Conservation (phyloP, 805 yeast genomes). For the Pichia heedii region DNA sequence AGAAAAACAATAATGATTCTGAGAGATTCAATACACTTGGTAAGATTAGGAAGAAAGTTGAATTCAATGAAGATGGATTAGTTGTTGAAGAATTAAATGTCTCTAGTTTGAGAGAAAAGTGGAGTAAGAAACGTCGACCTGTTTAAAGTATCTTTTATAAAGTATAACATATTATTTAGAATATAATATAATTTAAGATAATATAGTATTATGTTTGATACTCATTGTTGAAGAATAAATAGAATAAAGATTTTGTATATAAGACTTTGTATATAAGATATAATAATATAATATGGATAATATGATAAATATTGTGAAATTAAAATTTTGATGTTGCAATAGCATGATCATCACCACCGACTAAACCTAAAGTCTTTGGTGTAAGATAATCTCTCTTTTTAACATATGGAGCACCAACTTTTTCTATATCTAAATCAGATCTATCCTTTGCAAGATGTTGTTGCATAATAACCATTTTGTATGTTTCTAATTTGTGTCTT, state of each 20-base stretch:
- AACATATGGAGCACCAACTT: slow-evolving; percentile 31
- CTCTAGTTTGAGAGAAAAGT: slow-evolving; percentile 14
- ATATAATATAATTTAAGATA: neutral
- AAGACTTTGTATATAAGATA: neutral
- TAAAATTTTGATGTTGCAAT: slow-evolving; percentile 20
- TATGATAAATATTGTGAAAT: neutral
- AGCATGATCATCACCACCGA: slow-evolving; percentile 29
- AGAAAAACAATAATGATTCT: neutral
- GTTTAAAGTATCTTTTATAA: neutral
- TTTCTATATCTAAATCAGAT: slow-evolving; percentile 21
- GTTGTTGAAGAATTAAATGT: slow-evolving; percentile 22
- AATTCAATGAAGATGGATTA: slow-evolving; percentile 16
- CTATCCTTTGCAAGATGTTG: slow-evolving; percentile 25
- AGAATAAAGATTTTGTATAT: neutral
- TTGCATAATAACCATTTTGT: slow-evolving; percentile 27
- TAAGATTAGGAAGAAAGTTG: slow-evolving; percentile 22
- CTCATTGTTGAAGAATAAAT: neutral
- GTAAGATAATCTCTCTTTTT: slow-evolving; percentile 30
- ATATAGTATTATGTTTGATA: neutral
- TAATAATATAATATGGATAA: neutral
- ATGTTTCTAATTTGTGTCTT: slow-evolving; percentile 29
- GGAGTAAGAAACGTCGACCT: slow-evolving; percentile 10
- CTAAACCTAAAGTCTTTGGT: slow-evolving; percentile 31
- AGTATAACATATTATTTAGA: neutral
- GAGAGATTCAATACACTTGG: slow-evolving; percentile 22